Conservation (phyloP, 495 filamentous ascomycete genomes). For the Penicillium mononematosum region DNA sequence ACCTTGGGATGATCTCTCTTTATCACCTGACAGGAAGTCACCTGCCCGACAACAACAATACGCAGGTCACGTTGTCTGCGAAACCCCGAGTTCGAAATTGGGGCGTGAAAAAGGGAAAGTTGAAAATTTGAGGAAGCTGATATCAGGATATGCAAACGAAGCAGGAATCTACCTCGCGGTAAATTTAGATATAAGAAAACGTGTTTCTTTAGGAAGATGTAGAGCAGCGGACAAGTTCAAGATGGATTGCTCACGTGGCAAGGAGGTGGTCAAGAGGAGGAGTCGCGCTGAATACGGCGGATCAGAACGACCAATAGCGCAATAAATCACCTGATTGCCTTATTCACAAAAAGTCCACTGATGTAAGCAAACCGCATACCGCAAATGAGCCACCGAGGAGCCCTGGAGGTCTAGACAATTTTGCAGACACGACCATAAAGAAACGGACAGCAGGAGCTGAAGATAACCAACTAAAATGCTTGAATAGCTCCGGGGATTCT, state of each 20-base stretch:
- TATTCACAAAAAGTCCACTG: background rate
- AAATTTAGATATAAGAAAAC: slow-evolving; percentile 35
- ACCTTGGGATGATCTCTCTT: slow-evolving; percentile 47
- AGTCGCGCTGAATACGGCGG: slow-evolving; percentile 25
- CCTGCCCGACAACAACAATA: slow-evolving; percentile 53
- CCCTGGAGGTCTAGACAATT: background rate
- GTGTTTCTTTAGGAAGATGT: slow-evolving; percentile 33
- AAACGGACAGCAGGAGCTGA: slow-evolving; percentile 3
- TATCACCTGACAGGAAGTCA: slow-evolving; percentile 57
- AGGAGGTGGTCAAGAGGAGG: slow-evolving; percentile 30
- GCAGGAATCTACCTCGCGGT: slow-evolving; percentile 22
- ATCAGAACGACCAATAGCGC: slow-evolving; percentile 27
- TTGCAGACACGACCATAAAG: background rate
- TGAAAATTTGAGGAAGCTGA: slow-evolving; percentile 16
- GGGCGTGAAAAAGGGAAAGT: slow-evolving; percentile 26
- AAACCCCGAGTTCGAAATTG: slow-evolving; percentile 26
- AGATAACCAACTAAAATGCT: slow-evolving; percentile 12
- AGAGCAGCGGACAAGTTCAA: slow-evolving; percentile 35
- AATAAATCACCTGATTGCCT: slow-evolving; percentile 39
- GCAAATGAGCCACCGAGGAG: background rate
- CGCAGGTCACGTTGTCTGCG: slow-evolving; percentile 36
- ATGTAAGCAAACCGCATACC: slow-evolving; percentile 12
- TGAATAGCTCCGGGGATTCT: background rate
- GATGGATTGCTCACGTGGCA: slow-evolving; percentile 50
- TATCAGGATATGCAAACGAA: slow-evolving; percentile 15